Evolutionary conservation across 2,329 filamentous ascomycete genomes (phyloP).

Genomic region (Monilinia polystroma): DNA sequence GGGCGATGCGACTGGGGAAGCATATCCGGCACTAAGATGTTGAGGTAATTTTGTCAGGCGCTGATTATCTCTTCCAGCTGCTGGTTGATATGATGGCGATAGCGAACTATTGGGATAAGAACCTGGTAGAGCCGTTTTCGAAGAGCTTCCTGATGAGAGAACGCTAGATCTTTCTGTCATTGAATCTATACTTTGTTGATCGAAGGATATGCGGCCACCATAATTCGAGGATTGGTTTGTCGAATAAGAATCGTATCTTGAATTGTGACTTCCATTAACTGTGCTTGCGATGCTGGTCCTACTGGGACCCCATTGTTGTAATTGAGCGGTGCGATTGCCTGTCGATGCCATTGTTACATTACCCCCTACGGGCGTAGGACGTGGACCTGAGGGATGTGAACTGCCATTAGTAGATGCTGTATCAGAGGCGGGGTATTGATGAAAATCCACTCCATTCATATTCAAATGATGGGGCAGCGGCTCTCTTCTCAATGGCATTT

Average conservation of each 20-base stretch:
- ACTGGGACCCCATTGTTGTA: slow-evolving; percentile 71
- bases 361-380: slow-evolving; percentile 55
- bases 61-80: slow-evolving; percentile 50
- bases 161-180: slow-evolving; percentile 55
- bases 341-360: slow-evolving; percentile 72
- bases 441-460: slow-evolving; percentile 74
- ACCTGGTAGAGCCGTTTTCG: slow-evolving; percentile 53
- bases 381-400: slow-evolving; percentile 59
- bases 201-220: slow-evolving; percentile 51
- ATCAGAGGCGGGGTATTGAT: slow-evolving; percentile 81
- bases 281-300: slow-evolving; percentile 51
- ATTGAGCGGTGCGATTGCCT: slow-evolving; percentile 66
- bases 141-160: slow-evolving; percentile 56
- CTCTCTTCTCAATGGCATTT: slow-evolving; percentile 63
- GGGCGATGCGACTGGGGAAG: slow-evolving; percentile 28
- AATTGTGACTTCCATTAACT: slow-evolving; percentile 52
- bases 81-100: slow-evolving; percentile 34
- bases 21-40: slow-evolving; percentile 30
- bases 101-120: slow-evolving; percentile 56
- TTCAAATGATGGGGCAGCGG: slow-evolving; percentile 81
- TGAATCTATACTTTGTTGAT: slow-evolving; percentile 65
- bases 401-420: slow-evolving; percentile 51
- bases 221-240: slow-evolving; percentile 40
- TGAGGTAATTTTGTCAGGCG: slow-evolving; percentile 54
- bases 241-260: slow-evolving; percentile 64